Evolutionary conservation across 2,329 filamentous ascomycete genomes (phyloP).

Genomic region (Ophiostoma himal-ulmi): DNA sequence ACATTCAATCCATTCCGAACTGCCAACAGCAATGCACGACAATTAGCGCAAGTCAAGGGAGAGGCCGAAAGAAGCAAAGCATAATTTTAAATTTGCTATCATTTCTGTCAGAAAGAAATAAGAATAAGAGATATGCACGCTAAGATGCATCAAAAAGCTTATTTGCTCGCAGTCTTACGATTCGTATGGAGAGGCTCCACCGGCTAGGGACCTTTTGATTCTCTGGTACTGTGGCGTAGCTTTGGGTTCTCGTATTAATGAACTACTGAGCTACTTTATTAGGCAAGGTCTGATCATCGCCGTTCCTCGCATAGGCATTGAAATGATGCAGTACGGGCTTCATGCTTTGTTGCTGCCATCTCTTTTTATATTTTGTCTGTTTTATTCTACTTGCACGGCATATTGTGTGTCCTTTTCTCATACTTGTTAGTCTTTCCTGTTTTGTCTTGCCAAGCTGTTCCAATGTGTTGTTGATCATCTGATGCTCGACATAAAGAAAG

Average conservation of each 20-base stretch:
- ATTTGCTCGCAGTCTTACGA: neutral
- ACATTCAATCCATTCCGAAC: neutral
- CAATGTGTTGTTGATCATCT: neutral
- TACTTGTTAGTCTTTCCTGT: neutral
- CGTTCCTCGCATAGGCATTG: neutral
- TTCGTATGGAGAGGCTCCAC: neutral
- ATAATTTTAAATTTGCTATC: neutral
- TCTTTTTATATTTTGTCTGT: neutral
- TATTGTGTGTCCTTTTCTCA: neutral
- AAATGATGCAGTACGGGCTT: neutral
- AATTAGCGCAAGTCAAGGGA: neutral
- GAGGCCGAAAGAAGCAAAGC: neutral
- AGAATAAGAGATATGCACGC: slow-evolving; percentile 6
- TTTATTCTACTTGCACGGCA: neutral
- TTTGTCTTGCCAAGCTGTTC: neutral
- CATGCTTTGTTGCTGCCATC: neutral
- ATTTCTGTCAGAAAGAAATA: neutral
- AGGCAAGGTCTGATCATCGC: neutral
- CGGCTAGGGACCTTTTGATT: neutral
- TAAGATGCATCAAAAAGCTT: slow-evolving; percentile 11
- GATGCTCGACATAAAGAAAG: neutral
- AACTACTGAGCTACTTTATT: neutral
- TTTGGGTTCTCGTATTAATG: neutral
- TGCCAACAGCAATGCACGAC: neutral
- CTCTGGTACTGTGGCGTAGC: neutral